phyloP scores from a whole-genome alignment of 2,329 filamentous ascomycete species.

The Nemania bipapillata region DNA sequence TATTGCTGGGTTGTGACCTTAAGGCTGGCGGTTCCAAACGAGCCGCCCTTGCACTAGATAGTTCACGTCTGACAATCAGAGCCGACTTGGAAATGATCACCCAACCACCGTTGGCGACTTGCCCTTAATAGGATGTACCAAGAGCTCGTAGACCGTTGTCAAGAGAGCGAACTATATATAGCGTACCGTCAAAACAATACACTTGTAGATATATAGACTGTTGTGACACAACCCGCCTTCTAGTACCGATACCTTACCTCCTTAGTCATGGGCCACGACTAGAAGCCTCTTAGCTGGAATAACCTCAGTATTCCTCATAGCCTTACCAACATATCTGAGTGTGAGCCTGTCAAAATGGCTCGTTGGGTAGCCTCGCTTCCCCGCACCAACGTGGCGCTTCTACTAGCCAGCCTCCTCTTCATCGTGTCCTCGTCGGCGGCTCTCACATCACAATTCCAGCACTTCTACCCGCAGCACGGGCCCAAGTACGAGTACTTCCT shows the following conservation, averaged over 20 bases:
- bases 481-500: slow-evolving; percentile 37
- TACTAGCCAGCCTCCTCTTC: slow-evolving; percentile 14
- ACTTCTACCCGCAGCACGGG: slow-evolving; percentile 41
- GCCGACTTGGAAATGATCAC: background rate
- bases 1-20: background rate
- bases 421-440: slow-evolving; percentile 14
- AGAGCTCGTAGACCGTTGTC: background rate
- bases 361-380: background rate
- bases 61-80: too few species aligned
- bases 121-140: background rate
- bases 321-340: background rate
- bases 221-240: background rate
- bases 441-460: slow-evolving; percentile 39
- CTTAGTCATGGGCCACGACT: background rate
- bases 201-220: background rate
- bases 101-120: background rate
- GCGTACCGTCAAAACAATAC: background rate
- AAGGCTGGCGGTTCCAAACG: background rate
- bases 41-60: background rate
- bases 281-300: background rate
- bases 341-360: slow-evolving; percentile 10
- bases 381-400: background rate
- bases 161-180: slow-evolving; percentile 2
- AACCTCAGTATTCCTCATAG: background rate
- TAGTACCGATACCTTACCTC: background rate